Conservation (phyloP, 352 stramenopile genomes). For the Pythium pectinolyticum region DNA sequence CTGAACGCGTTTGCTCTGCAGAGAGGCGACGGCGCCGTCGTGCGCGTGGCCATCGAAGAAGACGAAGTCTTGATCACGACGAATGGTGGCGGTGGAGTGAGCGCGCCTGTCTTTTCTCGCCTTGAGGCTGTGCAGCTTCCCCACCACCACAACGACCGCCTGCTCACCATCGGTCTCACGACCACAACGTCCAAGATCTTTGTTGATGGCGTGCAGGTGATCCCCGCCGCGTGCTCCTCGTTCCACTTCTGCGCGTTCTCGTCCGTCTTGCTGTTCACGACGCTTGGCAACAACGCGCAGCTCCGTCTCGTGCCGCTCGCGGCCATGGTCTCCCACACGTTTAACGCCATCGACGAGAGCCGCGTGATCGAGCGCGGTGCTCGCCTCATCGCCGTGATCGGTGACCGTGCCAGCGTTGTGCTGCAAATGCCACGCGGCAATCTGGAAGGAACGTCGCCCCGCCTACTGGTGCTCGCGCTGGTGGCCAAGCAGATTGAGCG, state of each 20-base stretch:
- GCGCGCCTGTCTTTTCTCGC: conserved; percentile 33
- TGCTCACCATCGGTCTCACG: conserved; percentile 47
- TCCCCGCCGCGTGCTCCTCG: conserved; percentile 48
- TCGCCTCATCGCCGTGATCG: conserved; percentile 54
- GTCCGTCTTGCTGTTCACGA: conserved; percentile 63
- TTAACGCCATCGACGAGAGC: conserved; percentile 20
- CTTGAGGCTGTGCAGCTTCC: conserved; percentile 31
- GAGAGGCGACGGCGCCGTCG: conserved; percentile 38
- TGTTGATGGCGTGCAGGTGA: conserved; percentile 44
- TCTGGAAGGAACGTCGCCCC: conserved; percentile 62
- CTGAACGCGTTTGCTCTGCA: conserved; percentile 28
- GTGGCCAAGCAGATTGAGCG: conserved; percentile 41
- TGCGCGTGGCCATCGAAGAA: conserved; percentile 2
- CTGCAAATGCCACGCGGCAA: conserved; percentile 81
- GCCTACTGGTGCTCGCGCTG: conserved; percentile 59
- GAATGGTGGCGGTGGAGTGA: not conserved
- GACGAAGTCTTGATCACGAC: conserved; percentile 10
- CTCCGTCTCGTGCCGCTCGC: conserved; percentile 53
- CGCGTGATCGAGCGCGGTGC: conserved; percentile 67
- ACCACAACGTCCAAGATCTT: conserved; percentile 46
- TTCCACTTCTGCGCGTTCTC: conserved; percentile 50
- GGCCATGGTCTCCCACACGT: conserved; percentile 15
- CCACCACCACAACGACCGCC: not conserved
- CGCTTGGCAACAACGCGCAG: conserved; percentile 51
- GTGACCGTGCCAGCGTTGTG: conserved; percentile 54